phyloP scores from a whole-genome alignment of 192 early-diverging fungal genomes.

The Allomyces macrogynus region DNA sequence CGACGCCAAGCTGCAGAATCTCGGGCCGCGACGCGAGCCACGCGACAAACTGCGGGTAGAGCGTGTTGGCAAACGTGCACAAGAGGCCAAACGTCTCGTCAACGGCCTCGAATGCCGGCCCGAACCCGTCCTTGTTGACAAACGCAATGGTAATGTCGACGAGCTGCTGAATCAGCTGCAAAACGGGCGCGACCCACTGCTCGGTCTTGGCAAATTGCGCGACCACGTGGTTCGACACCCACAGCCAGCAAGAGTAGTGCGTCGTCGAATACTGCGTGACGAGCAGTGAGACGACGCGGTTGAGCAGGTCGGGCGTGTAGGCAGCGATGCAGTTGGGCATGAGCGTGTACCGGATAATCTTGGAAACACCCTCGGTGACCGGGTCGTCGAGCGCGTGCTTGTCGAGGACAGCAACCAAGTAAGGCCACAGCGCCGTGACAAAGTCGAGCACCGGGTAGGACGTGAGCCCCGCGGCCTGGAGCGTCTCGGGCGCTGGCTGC shows the following conservation, averaged over 20 bases:
- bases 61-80: not conserved
- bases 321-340: constrained; percentile 9
- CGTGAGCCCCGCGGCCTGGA: constrained; percentile 13
- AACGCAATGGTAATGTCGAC: not conserved
- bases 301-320: not conserved
- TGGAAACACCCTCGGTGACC: constrained; percentile 17
- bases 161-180: not conserved
- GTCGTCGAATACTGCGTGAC: not conserved
- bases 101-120: not conserved
- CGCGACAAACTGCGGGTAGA: not conserved
- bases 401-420: not conserved
- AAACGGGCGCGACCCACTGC: not conserved
- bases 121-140: not conserved
- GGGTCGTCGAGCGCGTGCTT: constrained; percentile 8
- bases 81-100: not conserved
- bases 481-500: constrained; percentile 11
- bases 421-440: constrained; percentile 7
- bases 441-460: constrained; percentile 14
- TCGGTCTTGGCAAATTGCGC: not conserved
- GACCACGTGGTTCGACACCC: not conserved
- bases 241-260: not conserved
- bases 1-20: not conserved
- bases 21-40: not conserved
- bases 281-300: not conserved
- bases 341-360: constrained; percentile 16